Evolutionary conservation across 306 rosid genomes (phyloP).

Genomic region (Morella rubra): DNA sequence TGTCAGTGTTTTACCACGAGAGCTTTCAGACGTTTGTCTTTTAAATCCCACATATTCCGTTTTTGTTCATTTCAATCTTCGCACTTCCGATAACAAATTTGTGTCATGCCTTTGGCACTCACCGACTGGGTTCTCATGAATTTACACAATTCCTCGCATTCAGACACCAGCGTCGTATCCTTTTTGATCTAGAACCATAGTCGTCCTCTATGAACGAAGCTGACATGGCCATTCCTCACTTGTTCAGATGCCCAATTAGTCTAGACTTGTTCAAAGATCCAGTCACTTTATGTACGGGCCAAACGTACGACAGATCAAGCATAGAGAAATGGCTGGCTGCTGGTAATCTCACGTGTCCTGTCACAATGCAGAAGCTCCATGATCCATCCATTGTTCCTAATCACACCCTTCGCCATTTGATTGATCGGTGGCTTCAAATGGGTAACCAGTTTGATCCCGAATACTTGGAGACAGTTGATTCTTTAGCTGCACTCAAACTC

Average conservation of each 20-base stretch:
- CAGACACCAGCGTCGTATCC: neutral
- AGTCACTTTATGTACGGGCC: conserved; percentile 81
- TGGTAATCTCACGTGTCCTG: conserved; percentile 88
- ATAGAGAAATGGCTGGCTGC: conserved; percentile 71
- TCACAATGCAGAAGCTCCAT: conserved; percentile 89
- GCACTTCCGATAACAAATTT: neutral
- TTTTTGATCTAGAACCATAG: conserved; percentile 18
- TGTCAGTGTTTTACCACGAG: neutral
- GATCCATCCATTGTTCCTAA: conserved; percentile 77
- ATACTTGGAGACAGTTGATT: conserved; percentile 38
- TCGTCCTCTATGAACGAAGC: conserved; percentile 47
- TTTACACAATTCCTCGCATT: neutral
- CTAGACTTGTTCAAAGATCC: conserved; percentile 84
- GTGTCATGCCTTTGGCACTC: neutral
- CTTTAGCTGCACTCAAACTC: conserved; percentile 46
- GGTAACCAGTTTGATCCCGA: conserved; percentile 38
- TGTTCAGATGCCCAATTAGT: conserved; percentile 84
- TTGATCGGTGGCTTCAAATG: conserved; percentile 63
- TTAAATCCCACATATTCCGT: neutral
- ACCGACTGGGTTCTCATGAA: neutral
- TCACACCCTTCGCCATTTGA: conserved; percentile 76
- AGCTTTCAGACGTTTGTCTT: neutral
- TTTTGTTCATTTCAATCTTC: neutral
- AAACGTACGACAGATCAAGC: conserved; percentile 81
- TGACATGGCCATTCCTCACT: conserved; percentile 57